A percentile compares a stretch with the other conserved stretches of the same genome.
phyloP scores from a whole-genome alignment of 805 yeast genomes.

The Tetrapisispora pingtungensis region DNA sequence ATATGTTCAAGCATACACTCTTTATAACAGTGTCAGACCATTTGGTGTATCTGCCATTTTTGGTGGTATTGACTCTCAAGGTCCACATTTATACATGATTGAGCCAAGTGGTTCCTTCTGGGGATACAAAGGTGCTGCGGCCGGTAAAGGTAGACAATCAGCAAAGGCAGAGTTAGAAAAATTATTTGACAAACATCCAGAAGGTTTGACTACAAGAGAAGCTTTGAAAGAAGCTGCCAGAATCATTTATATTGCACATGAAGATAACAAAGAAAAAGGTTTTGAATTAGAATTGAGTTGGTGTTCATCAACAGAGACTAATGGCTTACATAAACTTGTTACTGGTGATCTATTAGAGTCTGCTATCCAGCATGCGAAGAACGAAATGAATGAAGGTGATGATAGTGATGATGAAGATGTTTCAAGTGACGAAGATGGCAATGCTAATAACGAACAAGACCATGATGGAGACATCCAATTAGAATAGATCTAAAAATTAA shows the following conservation, averaged over 20 bases:
- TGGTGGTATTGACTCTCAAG: slow-evolving; percentile 87
- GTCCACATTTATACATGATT: slow-evolving; percentile 88
- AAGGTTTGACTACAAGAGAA: slow-evolving; percentile 59
- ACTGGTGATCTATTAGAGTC: slow-evolving; percentile 72
- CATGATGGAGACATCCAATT: slow-evolving; percentile 11
- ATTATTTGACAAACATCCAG: slow-evolving; percentile 32
- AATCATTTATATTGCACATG: slow-evolving; percentile 89
- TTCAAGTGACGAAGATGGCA: slow-evolving; percentile 5
- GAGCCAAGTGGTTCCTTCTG: slow-evolving; percentile 96
- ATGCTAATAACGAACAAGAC: slow-evolving; percentile 4
- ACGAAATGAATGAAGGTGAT: slow-evolving; percentile 23
- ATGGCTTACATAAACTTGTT: slow-evolving; percentile 68
- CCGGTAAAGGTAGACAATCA: slow-evolving; percentile 97
- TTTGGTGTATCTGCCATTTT: slow-evolving; percentile 88
- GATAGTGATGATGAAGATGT: slow-evolving; percentile 17
- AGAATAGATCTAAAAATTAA: slow-evolving; percentile 4
- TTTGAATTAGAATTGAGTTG: slow-evolving; percentile 92
- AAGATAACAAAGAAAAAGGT: slow-evolving; percentile 94
- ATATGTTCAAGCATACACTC: slow-evolving; percentile 89
- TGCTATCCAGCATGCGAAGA: slow-evolving; percentile 76
- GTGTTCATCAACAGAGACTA: slow-evolving; percentile 68
- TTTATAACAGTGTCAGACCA: slow-evolving; percentile 95
- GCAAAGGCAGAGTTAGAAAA: slow-evolving; percentile 96
- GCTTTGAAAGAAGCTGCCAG: slow-evolving; percentile 92
- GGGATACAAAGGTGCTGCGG: slow-evolving; percentile 97